Evolutionary conservation across 106 monocot species (phyloP).

Genomic region (Platanthera zijinensis): DNA sequence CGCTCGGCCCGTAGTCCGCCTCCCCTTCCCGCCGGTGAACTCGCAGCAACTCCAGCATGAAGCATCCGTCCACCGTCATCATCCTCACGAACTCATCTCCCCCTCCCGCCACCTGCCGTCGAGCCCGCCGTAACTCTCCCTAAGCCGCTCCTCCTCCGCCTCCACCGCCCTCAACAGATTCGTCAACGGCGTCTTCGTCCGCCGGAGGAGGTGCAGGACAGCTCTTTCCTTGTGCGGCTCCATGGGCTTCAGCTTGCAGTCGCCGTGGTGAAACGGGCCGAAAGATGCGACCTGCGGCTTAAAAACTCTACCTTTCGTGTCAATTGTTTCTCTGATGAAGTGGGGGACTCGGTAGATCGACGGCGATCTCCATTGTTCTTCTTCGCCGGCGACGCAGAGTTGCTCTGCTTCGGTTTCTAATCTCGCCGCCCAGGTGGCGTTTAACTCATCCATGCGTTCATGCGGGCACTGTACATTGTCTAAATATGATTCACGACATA

Average conservation of each 20-base stretch:
- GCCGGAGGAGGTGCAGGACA: background rate
- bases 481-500: too few species aligned
- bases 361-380: too few species aligned
- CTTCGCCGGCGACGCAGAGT: too few species aligned
- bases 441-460: too few species aligned
- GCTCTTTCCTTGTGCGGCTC: constrained; percentile 10
- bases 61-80: constrained; percentile 41
- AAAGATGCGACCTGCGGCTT: background rate
- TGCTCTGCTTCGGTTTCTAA: too few species aligned
- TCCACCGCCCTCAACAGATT: background rate
- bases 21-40: too few species aligned
- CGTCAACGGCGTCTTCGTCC: background rate
- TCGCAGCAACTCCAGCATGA: constrained; percentile 26
- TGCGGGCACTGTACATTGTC: too few species aligned
- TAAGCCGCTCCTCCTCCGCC: background rate
- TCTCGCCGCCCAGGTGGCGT: too few species aligned
- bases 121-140: background rate
- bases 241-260: background rate
- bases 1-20: background rate
- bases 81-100: constrained; percentile 20
- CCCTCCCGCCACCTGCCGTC: background rate
- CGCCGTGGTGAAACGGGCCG: background rate
- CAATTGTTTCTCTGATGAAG: too few species aligned
- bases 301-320: too few species aligned
- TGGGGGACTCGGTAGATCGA: too few species aligned